These are phyloP conservation scores for Cytospora piceae DNA, from an alignment of 2,329 filamentous ascomycete species.

Conservation along the genomic window DNA sequence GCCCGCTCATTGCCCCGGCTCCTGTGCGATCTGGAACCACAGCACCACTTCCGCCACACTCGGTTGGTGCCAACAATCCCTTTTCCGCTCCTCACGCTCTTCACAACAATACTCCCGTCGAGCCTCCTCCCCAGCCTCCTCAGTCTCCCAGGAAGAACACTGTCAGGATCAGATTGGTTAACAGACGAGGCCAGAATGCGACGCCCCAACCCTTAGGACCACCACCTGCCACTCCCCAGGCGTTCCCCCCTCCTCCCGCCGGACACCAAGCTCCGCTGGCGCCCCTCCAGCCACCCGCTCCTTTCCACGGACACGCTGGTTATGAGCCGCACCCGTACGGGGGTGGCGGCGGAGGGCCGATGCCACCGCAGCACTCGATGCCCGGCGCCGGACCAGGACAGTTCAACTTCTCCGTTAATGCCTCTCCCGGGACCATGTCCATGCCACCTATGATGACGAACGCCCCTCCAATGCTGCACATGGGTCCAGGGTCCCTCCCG, in stretches of 20 bases:
- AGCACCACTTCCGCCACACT: conserved; percentile 21
- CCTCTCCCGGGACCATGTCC: conserved; percentile 20
- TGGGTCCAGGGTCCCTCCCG: conserved; percentile 25
- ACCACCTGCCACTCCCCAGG: conserved; percentile 10
- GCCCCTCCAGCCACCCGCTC: conserved; percentile 26
- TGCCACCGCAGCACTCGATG: conserved; percentile 15
- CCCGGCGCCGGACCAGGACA: conserved; percentile 23
- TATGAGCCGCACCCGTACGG: conserved; percentile 25
- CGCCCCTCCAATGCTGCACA: conserved; percentile 9
- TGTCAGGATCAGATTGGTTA: conserved; percentile 28
- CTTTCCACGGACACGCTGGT: conserved; percentile 27
- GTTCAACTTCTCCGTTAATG: conserved; percentile 23
- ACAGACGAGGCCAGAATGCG: conserved; percentile 22
- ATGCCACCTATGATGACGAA: conserved; percentile 25
- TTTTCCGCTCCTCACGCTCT: conserved; percentile 28
- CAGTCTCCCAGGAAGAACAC: conserved; percentile 25
- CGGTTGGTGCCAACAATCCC: conserved; percentile 30
- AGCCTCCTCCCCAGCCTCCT: conserved; percentile 20
- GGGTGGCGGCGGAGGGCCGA: conserved; percentile 1
- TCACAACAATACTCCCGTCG: conserved; percentile 23
- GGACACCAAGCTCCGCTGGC: conserved; percentile 19
- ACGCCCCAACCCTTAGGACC: conserved; percentile 25
- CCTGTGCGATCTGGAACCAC: conserved; percentile 24
- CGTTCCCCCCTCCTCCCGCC: conserved; percentile 9
- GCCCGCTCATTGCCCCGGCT: conserved; percentile 28